Conservation (phyloP, 305 asterid genomes). For the Fraxinus angustifolia region DNA sequence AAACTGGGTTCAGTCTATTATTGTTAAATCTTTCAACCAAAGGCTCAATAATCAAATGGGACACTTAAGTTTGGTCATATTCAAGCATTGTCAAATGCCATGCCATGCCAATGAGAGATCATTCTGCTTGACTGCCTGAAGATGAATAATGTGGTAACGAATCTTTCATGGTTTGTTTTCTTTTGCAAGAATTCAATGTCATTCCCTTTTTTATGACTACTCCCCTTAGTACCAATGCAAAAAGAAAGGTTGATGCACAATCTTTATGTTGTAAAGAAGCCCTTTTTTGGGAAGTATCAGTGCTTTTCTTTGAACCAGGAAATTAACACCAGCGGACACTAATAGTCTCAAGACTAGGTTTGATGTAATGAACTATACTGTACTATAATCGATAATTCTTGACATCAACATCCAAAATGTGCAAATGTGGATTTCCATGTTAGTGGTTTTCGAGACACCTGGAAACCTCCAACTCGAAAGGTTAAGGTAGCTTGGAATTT, state of each 20-base stretch:
- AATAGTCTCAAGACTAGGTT: neutral
- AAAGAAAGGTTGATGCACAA: neutral
- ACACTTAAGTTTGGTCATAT: neutral
- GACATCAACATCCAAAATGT: neutral
- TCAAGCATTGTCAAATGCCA: neutral
- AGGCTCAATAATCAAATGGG: neutral
- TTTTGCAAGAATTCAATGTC: neutral
- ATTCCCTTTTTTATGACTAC: neutral
- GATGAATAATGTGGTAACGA: neutral
- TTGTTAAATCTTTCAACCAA: neutral
- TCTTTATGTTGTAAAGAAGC: neutral
- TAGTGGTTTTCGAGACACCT: neutral
- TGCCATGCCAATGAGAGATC: neutral
- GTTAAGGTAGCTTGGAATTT: neutral
- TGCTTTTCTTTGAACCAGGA: neutral
- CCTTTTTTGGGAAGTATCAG: neutral
- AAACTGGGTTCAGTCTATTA: neutral
- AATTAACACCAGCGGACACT: neutral
- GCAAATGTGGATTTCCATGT: neutral
- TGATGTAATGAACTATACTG: neutral
- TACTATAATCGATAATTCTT: neutral
- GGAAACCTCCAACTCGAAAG: neutral
- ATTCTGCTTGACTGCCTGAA: neutral
- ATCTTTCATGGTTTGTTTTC: neutral
- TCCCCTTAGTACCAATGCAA: neutral